A percentile compares a stretch with the other conserved stretches of the same genome.
Conservation (phyloP, 106 monocot species). For the Platanthera guangdongensis region DNA sequence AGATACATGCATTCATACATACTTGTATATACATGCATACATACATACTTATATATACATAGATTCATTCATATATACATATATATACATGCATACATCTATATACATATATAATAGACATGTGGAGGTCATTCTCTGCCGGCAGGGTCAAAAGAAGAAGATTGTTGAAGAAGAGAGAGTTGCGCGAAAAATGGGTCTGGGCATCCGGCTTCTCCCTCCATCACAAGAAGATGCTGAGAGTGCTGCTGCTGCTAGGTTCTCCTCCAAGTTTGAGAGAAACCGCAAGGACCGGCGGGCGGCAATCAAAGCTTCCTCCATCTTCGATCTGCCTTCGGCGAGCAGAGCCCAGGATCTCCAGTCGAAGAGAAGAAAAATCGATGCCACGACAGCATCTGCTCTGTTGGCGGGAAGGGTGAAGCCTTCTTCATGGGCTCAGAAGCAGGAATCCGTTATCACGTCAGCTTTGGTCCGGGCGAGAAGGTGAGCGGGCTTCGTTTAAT, state of each 20-base stretch:
- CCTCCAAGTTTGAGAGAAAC: conserved; percentile 73
- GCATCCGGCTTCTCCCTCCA: conserved; percentile 70
- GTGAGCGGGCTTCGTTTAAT: not conserved
- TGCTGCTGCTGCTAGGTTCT: conserved; percentile 53
- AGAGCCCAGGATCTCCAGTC: conserved; percentile 35
- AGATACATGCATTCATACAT: too few relatives aligned
- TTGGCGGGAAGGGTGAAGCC: conserved; percentile 66
- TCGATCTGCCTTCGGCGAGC: conserved; percentile 31
- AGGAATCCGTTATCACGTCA: not conserved
- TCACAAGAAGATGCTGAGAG: conserved; percentile 55
- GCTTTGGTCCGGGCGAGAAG: conserved; percentile 5
- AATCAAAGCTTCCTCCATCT: conserved; percentile 88
- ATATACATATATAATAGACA: not conserved
- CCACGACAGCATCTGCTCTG: conserved; percentile 42
- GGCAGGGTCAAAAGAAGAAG: conserved; percentile 71
- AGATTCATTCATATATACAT: too few relatives aligned
- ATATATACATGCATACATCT: not conserved
- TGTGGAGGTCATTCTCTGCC: not conserved
- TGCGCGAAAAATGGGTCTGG: conserved; percentile 72
- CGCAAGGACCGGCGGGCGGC: conserved; percentile 65
- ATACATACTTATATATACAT: too few relatives aligned
- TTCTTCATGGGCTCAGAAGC: conserved; percentile 32
- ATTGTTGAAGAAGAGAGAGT: conserved; percentile 66
- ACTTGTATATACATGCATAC: too few relatives aligned
- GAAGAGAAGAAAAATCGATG: conserved; percentile 68